Evolutionary conservation across 176 grass and related monocot species (phyloP), one percentile per base, ranked within the genome.

Genomic region (Pontederia paniculata): DNA sequence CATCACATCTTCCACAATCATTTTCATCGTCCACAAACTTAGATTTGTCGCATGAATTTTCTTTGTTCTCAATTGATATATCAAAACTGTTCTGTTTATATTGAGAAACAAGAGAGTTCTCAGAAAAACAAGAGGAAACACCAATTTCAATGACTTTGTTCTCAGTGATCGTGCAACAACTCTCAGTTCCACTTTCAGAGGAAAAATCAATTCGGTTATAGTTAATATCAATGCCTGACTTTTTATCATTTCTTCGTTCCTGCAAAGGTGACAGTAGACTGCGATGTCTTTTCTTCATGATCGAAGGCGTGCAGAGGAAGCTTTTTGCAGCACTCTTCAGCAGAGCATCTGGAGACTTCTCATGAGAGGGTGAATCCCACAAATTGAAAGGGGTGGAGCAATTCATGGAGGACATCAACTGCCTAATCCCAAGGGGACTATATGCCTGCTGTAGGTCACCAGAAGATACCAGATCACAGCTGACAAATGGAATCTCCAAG

Each of bases 401-500:
- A 66, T 74, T 82, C 73, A 83, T 77, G 11, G 85, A 81, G 58
- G 93, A 84, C 45, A 71, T 65, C 83, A 84, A 74, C 66, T 98
- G 86, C 23, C 93, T 75, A 57, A 98, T 91, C 31, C 93, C 93
- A 69, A 97, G 80, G 49, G 93, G 93, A 45, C 93, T 98, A 60
- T 77, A 98, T 67, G 86, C 86, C 69, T 83, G 83, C 46, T 72
- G 69, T 21, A 79, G 69, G 75, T 95, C 86, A 49, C 74, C 68
- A 68, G 91, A 83, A 56, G 80, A 83, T 65, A 88, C 66, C 57
- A 98, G 80, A 68, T 98, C 93, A 0, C 93, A 98, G 71, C 86
- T 88, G 74, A 98, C 83, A 74, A 98, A 98, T 62, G 91, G 86
- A 59, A 87, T 81, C 25, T 97, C 91, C 57, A 79, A 74, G 76